phyloP scores from a whole-genome alignment of 1,139 yeast genomes.

The Debaryomyces subglobosus region DNA sequence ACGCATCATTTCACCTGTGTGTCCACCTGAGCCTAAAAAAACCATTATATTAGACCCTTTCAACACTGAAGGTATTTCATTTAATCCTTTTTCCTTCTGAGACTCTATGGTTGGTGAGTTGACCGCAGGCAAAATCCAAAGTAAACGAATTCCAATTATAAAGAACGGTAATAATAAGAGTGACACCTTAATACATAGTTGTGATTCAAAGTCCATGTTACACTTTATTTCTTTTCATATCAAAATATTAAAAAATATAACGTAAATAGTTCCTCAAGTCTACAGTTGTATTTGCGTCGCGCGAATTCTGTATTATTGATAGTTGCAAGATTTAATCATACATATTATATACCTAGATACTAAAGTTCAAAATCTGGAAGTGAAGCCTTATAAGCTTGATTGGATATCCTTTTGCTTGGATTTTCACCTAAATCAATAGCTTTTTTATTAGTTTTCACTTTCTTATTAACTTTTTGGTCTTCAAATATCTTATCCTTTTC shows the following conservation, averaged over 20 bases:
- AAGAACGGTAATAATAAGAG: slow-evolving; percentile 29
- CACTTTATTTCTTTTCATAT: neutral
- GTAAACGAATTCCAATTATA: slow-evolving; percentile 26
- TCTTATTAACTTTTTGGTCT: slow-evolving; percentile 1
- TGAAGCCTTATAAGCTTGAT: slow-evolving; percentile 17
- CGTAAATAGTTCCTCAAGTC: neutral
- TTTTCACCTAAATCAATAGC: slow-evolving; percentile 7
- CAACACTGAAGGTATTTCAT: slow-evolving; percentile 13
- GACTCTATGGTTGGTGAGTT: slow-evolving; percentile 9
- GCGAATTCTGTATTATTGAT: neutral
- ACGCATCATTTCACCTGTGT: slow-evolving; percentile 92
- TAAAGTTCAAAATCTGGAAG: slow-evolving; percentile 23
- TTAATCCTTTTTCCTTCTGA: neutral
- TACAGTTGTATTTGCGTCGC: neutral
- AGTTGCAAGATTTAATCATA: neutral
- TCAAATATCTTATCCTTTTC: slow-evolving; percentile 33
- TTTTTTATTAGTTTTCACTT: neutral
- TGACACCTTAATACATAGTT: slow-evolving; percentile 24
- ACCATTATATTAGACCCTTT: slow-evolving; percentile 47
- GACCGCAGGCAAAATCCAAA: slow-evolving; percentile 33
- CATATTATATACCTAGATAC: slow-evolving; percentile 1
- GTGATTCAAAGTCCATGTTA: slow-evolving; percentile 31
- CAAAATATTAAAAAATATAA: neutral
- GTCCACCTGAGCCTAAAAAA: slow-evolving; percentile 85
- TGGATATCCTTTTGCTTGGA: neutral